Base-by-base conservation (phyloP, 2,329 filamentous ascomycete species). In the Coleophoma crateriformis region DNA sequence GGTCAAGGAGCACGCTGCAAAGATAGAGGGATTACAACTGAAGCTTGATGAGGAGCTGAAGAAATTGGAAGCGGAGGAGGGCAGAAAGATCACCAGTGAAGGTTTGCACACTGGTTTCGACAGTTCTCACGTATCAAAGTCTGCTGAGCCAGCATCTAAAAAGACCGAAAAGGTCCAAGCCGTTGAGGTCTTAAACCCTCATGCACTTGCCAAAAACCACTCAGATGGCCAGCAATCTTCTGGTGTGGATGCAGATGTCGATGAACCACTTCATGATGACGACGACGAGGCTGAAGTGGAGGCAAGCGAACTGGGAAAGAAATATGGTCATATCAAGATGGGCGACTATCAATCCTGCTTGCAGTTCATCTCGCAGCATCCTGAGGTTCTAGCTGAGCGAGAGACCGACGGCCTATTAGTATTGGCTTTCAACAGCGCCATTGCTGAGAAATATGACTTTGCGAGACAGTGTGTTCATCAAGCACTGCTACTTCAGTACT, bases 41-140 rank as follows among this genome's bases (percentile, higher is more conserved):
- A 79, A 97, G 60, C 73, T 96, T 44, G 64, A 82, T 33, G 71
- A 72, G 48, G 92, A 92, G 71, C 75, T 97, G 33, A 84, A 76
- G 4, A 82, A 90, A 68, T 75, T 99, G 38, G 88, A 97, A 71
- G 87, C 84, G 67, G 87, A 94, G 57, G 91, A 96, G 59, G 73
- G 78, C 52, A 82, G 79, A 65, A 96, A 97, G 73, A 99, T 99
- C 56, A 99, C 94, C 11, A 97, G 91, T 64, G 91, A 96, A 57
- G 79, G 82, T 58, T 82, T 95, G 60, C 87, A 91, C 62, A 90
- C 86, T 2, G 94, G 94, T 6, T 99, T 99, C 66, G 84, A 95
- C 69, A 92, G 83, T 67, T 95, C 91, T 2, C 80, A 87, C 58
- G 82, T 99, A 48, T 76, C 81, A 61, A 92, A 90, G 67, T 66